Evolutionary conservation across 306 rosid genomes (phyloP).

Genomic region (Begonia peltatifolia): DNA sequence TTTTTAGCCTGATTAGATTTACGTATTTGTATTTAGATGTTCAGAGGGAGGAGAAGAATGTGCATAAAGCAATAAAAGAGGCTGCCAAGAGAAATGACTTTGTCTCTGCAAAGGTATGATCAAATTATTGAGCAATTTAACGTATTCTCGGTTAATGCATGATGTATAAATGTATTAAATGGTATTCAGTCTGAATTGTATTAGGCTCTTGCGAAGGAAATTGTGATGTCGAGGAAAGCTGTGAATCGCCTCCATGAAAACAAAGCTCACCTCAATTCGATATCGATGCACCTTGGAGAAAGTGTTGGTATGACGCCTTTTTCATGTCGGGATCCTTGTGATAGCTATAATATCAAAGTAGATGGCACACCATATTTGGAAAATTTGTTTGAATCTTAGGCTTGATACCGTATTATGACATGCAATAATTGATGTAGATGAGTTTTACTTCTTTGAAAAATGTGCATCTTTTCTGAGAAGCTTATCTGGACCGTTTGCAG

Average conservation of each 20-base stretch:
- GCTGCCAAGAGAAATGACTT: conserved; percentile 94
- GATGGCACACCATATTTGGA: no score
- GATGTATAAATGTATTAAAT: no score
- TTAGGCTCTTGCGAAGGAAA: conserved; percentile 83
- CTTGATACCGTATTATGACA: no score
- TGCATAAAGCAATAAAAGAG: conserved; percentile 79
- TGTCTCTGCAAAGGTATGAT: conserved; percentile 80
- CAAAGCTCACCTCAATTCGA: conserved; percentile 84
- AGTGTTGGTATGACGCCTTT: conserved; percentile 63
- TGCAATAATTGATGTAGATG: no score
- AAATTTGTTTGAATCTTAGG: no score
- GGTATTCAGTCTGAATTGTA: not conserved
- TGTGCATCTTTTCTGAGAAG: no score
- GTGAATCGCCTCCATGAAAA: conserved; percentile 94
- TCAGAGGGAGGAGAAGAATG: conserved; percentile 76
- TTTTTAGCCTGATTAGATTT: not conserved
- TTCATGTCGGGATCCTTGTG: no score
- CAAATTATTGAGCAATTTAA: no score
- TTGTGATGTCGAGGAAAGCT: conserved; percentile 76
- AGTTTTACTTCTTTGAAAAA: no score
- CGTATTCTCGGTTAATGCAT: no score
- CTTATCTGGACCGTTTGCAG: conserved; percentile 10
- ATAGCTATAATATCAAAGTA: no score
- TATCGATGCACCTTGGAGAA: conserved; percentile 99
- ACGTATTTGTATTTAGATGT: conserved; percentile 33